Percentiles rank a stretch among this genome's conserved stretches.
phyloP scores from a whole-genome alignment of 164 flowering plant genomes.

The Piper betle region DNA sequence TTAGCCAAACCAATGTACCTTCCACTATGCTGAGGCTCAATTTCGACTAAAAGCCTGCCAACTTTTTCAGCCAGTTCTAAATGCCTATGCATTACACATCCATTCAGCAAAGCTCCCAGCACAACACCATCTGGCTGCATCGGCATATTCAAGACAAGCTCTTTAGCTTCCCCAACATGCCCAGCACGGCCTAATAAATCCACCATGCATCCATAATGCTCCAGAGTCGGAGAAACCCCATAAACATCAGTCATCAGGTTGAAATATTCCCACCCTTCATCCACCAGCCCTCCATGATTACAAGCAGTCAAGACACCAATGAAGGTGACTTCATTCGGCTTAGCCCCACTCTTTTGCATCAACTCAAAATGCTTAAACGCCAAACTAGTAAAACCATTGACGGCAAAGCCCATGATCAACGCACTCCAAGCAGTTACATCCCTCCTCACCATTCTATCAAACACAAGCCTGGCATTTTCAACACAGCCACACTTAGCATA shows the following conservation, averaged over 20 bases:
- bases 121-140: slow-evolving; percentile 10
- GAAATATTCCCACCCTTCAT: slow-evolving; percentile 9
- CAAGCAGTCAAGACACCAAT: slow-evolving; percentile 10
- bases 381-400: slow-evolving; percentile 5
- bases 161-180: slow-evolving; percentile 7
- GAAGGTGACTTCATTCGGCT: slow-evolving; percentile 11
- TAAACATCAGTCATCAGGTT: slow-evolving; percentile 3
- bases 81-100: slow-evolving; percentile 10
- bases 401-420: slow-evolving; percentile 11
- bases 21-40: slow-evolving; percentile 14
- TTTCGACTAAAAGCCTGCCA: slow-evolving; percentile 7
- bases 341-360: slow-evolving; percentile 6
- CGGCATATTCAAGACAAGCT: slow-evolving; percentile 8
- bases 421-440: slow-evolving; percentile 15
- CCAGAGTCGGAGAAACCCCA: slow-evolving; percentile 7
- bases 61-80: slow-evolving; percentile 9
- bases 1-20: slow-evolving; percentile 12
- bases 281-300: slow-evolving; percentile 11
- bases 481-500: slow-evolving; percentile 8
- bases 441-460: slow-evolving; percentile 4
- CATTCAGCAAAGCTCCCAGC: slow-evolving; percentile 12
- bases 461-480: slow-evolving; percentile 1
- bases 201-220: slow-evolving; percentile 15
- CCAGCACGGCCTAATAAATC: slow-evolving; percentile 12
- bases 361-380: slow-evolving; percentile 3